phyloP scores from a whole-genome alignment of 345 rosid genomes.

The Eucalyptus pauciflora region DNA sequence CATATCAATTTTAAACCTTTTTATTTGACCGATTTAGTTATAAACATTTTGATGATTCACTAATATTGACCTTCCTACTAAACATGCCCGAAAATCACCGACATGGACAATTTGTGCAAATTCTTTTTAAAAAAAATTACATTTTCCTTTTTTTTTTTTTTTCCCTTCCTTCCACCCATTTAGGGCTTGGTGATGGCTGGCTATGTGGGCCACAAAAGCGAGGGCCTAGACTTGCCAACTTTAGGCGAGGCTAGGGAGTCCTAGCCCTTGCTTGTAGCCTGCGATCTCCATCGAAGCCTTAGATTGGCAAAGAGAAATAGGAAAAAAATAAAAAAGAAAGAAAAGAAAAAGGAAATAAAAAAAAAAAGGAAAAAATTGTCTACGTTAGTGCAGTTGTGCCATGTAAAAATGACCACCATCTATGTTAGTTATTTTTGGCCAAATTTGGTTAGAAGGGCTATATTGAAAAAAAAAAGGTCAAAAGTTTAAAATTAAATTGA shows the following conservation, averaged over 20 bases:
- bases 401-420: accelerated
- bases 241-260: not conserved
- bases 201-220: not conserved
- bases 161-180: not conserved
- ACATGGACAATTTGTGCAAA: not conserved
- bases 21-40: not conserved
- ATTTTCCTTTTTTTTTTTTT: not conserved
- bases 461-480: not conserved
- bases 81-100: not conserved
- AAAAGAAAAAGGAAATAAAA: accelerated
- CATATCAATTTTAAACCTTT: not conserved
- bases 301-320: not conserved
- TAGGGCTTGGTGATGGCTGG: not conserved
- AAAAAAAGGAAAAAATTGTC: not conserved
- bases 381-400: accelerated
- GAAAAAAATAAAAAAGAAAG: too few species aligned
- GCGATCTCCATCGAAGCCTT: not conserved
- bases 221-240: not conserved
- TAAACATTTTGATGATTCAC: not conserved
- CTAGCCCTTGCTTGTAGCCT: not conserved
- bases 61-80: not conserved
- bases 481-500: not conserved
- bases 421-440: not conserved
- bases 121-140: not conserved
- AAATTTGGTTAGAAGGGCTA: not conserved